Evolutionary conservation across 345 rosid species (phyloP).

Genomic region (Pelargonium nanum): DNA sequence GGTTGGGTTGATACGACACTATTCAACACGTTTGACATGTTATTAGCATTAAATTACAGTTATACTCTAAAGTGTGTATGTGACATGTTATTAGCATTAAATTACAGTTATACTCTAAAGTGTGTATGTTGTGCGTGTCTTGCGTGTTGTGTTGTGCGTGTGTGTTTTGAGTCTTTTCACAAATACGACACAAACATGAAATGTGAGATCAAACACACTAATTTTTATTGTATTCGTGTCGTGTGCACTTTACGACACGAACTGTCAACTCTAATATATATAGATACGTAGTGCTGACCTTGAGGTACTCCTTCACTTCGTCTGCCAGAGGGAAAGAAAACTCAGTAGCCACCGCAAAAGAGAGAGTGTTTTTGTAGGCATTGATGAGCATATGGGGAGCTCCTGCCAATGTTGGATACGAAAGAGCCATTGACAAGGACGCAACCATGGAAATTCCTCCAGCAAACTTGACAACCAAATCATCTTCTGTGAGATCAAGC

Average conservation of each 20-base stretch:
- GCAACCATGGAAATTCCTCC: slow-evolving; percentile 28
- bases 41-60: too few relatives aligned
- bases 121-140: too few relatives aligned
- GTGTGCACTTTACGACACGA: not conserved
- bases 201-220: too few relatives aligned
- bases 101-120: too few relatives aligned
- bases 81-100: too few relatives aligned
- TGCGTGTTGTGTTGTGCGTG: too few relatives aligned
- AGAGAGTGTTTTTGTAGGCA: slow-evolving; percentile 38
- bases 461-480: slow-evolving; percentile 28
- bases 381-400: slow-evolving; percentile 39
- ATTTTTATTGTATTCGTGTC: not conserved
- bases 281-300: slow-evolving; percentile 12
- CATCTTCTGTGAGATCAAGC: slow-evolving; percentile 36
- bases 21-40: too few relatives aligned
- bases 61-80: too few relatives aligned
- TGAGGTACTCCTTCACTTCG: slow-evolving; percentile 32
- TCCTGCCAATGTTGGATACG: slow-evolving; percentile 40
- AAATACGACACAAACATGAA: too few relatives aligned
- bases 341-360: slow-evolving; percentile 34
- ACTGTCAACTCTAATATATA: not conserved
- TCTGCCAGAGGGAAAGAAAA: slow-evolving; percentile 34
- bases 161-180: too few relatives aligned
- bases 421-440: slow-evolving; percentile 32
- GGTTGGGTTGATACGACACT: too few relatives aligned